Conservation (phyloP, 2,329 filamentous ascomycete genomes). For the Penicillium digitatum region DNA sequence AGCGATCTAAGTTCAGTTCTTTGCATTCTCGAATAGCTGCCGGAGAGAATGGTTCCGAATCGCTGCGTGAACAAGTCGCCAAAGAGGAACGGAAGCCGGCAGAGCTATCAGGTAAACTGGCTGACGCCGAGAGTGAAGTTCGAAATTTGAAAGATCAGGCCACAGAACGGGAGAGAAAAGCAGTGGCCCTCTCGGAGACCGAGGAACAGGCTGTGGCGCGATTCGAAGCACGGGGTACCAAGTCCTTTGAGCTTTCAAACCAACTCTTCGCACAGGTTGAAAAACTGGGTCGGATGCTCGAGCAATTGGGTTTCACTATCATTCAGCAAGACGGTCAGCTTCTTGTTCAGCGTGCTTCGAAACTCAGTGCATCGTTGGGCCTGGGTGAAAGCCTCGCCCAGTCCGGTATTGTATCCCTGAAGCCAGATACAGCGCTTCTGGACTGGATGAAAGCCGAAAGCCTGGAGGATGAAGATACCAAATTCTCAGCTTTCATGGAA, state of each 20-base stretch:
- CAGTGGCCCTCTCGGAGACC: slow-evolving; percentile 29
- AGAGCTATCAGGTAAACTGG: slow-evolving; percentile 65
- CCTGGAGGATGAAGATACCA: slow-evolving; percentile 62
- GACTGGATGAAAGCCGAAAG: slow-evolving; percentile 76
- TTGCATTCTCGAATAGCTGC: slow-evolving; percentile 71
- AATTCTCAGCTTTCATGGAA: slow-evolving; percentile 70
- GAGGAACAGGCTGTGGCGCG: slow-evolving; percentile 46
- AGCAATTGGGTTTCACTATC: slow-evolving; percentile 80
- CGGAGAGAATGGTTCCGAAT: slow-evolving; percentile 78
- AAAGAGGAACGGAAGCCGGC: slow-evolving; percentile 71
- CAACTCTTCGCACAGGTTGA: slow-evolving; percentile 80
- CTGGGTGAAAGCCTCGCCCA: slow-evolving; percentile 36
- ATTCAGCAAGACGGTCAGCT: slow-evolving; percentile 69
- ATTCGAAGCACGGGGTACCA: slow-evolving; percentile 65
- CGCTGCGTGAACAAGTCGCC: slow-evolving; percentile 67
- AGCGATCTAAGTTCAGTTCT: slow-evolving; percentile 64
- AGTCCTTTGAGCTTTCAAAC: slow-evolving; percentile 78
- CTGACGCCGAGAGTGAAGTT: slow-evolving; percentile 69
- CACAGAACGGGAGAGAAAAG: slow-evolving; percentile 62
- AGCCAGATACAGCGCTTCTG: slow-evolving; percentile 65
- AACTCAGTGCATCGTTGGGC: slow-evolving; percentile 42
- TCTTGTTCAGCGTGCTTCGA: slow-evolving; percentile 67
- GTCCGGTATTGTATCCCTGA: slow-evolving; percentile 36
- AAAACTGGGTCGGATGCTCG: slow-evolving; percentile 74
- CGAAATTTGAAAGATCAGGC: slow-evolving; percentile 74